Evolutionary conservation across 2,329 filamentous ascomycete species (phyloP).

Genomic region (Didymellaceae sp.): DNA sequence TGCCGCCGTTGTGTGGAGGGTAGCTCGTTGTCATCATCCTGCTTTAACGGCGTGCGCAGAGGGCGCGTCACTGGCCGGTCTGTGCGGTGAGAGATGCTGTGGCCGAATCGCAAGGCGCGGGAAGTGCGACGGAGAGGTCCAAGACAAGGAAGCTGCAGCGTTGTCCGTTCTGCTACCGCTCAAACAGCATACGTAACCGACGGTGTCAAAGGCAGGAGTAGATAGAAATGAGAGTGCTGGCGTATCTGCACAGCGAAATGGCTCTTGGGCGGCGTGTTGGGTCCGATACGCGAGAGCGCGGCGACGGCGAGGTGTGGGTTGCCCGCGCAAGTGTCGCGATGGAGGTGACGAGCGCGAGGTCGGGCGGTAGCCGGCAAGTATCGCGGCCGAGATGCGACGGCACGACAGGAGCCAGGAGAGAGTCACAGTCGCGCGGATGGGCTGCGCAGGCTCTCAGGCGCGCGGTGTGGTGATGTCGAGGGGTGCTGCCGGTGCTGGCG

Average conservation of each 20-base stretch:
- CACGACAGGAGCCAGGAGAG: conserved; percentile 9
- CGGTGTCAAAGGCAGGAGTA: background rate
- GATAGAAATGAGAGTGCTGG: background rate
- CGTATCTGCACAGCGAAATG: background rate
- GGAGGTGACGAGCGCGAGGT: conserved; percentile 25
- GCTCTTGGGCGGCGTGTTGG: background rate
- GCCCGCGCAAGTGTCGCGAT: conserved; percentile 30
- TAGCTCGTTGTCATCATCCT: conserved; percentile 77
- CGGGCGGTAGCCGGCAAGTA: conserved; percentile 31
- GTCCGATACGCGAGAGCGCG: background rate
- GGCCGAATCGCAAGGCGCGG: background rate
- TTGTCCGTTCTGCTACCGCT: conserved; percentile 1
- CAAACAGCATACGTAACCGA: conserved; percentile 1
- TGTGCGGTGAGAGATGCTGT: background rate
- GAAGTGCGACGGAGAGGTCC: background rate
- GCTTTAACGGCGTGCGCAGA: conserved; percentile 21
- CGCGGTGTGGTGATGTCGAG: conserved; percentile 18
- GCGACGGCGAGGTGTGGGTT: conserved; percentile 17
- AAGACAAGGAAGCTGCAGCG: background rate
- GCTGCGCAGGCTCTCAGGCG: conserved; percentile 33
- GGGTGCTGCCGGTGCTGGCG: conserved; percentile 31
- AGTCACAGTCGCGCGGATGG: conserved; percentile 22
- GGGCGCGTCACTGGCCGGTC: background rate
- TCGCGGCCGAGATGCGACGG: conserved; percentile 34
- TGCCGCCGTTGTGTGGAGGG: conserved; percentile 72